A percentile compares a stretch with the other conserved stretches of the same genome.
Conservation (phyloP, 2,329 filamentous ascomycete genomes). For the Dryadomyces quercivorus region DNA sequence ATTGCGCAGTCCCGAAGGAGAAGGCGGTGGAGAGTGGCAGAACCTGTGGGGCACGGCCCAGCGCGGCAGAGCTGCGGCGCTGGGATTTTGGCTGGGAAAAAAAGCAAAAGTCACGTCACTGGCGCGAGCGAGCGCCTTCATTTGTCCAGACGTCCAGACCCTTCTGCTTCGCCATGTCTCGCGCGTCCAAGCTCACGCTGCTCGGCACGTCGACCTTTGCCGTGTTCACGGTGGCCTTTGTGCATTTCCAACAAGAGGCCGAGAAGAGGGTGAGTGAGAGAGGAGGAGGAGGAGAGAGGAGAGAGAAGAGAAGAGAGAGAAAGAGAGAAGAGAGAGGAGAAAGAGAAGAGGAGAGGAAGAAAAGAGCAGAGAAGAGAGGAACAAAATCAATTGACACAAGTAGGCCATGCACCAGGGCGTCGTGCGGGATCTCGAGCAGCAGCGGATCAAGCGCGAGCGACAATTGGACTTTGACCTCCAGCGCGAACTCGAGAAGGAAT, state of each 20-base stretch:
- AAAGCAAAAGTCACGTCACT: background rate
- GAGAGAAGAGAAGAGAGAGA: background rate
- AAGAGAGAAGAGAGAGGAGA: background rate
- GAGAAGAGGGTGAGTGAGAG: constrained; percentile 61
- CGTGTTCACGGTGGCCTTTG: constrained; percentile 64
- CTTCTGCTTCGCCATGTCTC: constrained; percentile 57
- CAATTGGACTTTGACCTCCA: constrained; percentile 95
- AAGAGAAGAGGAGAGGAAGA: background rate
- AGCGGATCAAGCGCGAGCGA: constrained; percentile 78
- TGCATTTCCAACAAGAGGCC: constrained; percentile 74
- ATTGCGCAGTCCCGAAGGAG: constrained; percentile 8
- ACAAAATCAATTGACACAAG: background rate
- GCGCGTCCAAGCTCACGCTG: constrained; percentile 77
- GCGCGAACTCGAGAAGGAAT: constrained; percentile 71
- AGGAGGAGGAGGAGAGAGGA: background rate
- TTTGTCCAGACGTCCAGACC: too few relatives aligned
- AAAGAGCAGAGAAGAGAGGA: background rate
- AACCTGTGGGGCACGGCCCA: background rate
- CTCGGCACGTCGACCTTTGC: constrained; percentile 66
- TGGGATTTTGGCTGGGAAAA: background rate
- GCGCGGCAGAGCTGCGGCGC: background rate
- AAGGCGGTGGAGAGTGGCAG: constrained; percentile 8
- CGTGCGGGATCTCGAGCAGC: constrained; percentile 87
- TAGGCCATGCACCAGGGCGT: constrained; percentile 95
- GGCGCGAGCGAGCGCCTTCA: background rate